Evolutionary conservation across 192 early-diverging fungal species (phyloP).

Genomic region (Podila verticillata): DNA sequence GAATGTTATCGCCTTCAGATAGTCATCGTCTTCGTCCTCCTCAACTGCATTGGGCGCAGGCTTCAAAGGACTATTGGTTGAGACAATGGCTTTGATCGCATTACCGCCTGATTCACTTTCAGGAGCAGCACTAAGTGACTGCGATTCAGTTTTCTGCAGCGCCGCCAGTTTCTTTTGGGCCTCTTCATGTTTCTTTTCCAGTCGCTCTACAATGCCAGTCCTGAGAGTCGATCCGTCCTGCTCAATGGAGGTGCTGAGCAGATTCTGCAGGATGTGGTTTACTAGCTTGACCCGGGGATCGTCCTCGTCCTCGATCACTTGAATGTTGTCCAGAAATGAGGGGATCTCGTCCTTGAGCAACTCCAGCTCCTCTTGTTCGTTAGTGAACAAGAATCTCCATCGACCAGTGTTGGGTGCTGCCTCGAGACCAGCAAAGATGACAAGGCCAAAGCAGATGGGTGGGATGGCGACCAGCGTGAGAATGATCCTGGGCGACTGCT

Average conservation of each 20-base stretch:
- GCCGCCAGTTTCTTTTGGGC: conserved; percentile 16
- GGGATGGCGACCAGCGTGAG: conserved; percentile 43
- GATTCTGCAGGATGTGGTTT: conserved; percentile 33
- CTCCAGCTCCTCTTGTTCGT: conserved; percentile 59
- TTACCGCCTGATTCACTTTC: background rate
- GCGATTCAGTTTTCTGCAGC: conserved; percentile 3
- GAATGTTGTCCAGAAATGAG: conserved; percentile 14
- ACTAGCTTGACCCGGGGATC: conserved; percentile 27
- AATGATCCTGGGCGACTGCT: conserved; percentile 40
- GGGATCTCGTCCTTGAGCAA: conserved; percentile 46
- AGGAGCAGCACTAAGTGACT: background rate
- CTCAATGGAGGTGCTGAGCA: conserved; percentile 33
- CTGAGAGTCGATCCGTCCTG: conserved; percentile 41
- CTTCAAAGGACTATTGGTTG: conserved; percentile 3
- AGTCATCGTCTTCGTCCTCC: conserved; percentile 15
- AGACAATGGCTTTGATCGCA: conserved; percentile 25
- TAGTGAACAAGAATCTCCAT: conserved; percentile 58
- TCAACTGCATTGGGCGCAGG: conserved; percentile 9
- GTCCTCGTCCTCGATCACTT: conserved; percentile 21
- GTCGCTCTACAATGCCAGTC: conserved; percentile 25
- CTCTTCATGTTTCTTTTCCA: conserved; percentile 34
- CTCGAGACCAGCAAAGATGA: conserved; percentile 49
- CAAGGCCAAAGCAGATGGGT: conserved; percentile 44
- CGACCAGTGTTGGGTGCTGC: conserved; percentile 65
- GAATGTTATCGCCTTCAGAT: conserved; percentile 16